Evolutionary conservation across 805 yeast species (phyloP).

Genomic region (Cyberlindnera mississippiensis): DNA sequence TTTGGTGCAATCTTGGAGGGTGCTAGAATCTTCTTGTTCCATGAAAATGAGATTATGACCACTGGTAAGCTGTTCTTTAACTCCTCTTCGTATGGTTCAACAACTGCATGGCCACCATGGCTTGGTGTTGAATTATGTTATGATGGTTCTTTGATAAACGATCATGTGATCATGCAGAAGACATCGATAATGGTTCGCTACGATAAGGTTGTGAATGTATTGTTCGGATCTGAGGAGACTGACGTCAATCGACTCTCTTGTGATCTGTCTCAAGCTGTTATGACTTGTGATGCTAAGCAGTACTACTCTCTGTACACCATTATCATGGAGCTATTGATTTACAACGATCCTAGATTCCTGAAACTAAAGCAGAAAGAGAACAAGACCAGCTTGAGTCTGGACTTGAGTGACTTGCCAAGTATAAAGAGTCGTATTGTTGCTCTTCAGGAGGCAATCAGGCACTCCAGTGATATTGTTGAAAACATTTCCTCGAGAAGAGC

Average conservation of each 20-base stretch:
- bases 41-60: conserved; percentile 42
- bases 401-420: conserved; percentile 55
- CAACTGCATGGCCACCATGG: conserved; percentile 84
- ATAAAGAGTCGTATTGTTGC: conserved; percentile 43
- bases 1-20: conserved; percentile 63
- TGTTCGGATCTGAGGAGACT: conserved; percentile 27
- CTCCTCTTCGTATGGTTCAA: conserved; percentile 57
- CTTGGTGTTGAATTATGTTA: conserved; percentile 67
- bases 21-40: conserved; percentile 69
- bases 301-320: conserved; percentile 65
- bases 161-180: conserved; percentile 55
- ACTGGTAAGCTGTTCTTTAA: conserved; percentile 43
- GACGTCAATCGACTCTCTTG: conserved; percentile 48
- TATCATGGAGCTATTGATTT: conserved; percentile 58
- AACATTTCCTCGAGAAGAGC: conserved; percentile 48
- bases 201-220: conserved; percentile 48
- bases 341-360: conserved; percentile 67
- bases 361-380: conserved; percentile 55
- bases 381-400: conserved; percentile 65
- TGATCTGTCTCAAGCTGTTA: conserved; percentile 65
- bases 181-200: conserved; percentile 59
- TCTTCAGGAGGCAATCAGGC: conserved; percentile 46
- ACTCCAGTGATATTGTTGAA: conserved; percentile 38
- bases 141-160: conserved; percentile 43
- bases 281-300: conserved; percentile 70